A percentile compares a stretch with the other conserved stretches of the same genome.
Evolutionary conservation across 2,329 filamentous ascomycete species (phyloP).

Genomic region (Nemania sp.): DNA sequence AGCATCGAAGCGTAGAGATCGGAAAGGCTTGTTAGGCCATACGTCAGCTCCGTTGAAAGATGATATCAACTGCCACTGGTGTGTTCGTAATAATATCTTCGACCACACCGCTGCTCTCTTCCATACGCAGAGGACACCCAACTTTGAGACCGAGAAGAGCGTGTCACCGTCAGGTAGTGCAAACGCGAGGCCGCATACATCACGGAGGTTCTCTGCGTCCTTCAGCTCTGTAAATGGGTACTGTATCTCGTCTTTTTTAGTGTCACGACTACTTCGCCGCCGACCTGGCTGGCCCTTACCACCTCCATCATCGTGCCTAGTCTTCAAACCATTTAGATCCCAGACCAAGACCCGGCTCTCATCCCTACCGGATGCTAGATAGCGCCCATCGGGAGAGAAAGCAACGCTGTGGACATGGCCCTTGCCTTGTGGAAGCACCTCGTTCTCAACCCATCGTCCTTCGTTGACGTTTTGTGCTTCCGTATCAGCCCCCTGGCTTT

Average conservation of each 20-base stretch:
- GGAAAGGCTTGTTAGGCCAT: neutral
- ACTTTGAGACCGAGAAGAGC: neutral
- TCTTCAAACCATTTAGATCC: neutral
- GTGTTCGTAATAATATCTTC: neutral
- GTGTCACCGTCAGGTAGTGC: neutral
- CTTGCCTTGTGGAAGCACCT: too few species aligned
- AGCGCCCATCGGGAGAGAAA: conserved; percentile 1
- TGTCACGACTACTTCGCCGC: neutral
- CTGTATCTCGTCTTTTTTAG: neutral
- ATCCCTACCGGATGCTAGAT: conserved; percentile 1
- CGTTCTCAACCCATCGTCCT: too few species aligned
- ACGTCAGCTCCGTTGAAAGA: neutral
- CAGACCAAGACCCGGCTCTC: conserved; percentile 2
- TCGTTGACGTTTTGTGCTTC: neutral
- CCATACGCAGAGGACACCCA: neutral
- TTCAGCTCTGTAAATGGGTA: neutral
- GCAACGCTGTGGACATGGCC: neutral
- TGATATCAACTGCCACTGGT: neutral
- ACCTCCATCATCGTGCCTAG: neutral
- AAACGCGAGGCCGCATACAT: conserved; percentile 2
- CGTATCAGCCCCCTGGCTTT: neutral
- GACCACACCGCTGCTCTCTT: neutral
- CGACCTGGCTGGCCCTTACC: neutral
- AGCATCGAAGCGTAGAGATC: neutral
- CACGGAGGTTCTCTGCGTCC: neutral